phyloP scores from a whole-genome alignment of 163 green algal species.

The Prototheca wickerhamii region DNA sequence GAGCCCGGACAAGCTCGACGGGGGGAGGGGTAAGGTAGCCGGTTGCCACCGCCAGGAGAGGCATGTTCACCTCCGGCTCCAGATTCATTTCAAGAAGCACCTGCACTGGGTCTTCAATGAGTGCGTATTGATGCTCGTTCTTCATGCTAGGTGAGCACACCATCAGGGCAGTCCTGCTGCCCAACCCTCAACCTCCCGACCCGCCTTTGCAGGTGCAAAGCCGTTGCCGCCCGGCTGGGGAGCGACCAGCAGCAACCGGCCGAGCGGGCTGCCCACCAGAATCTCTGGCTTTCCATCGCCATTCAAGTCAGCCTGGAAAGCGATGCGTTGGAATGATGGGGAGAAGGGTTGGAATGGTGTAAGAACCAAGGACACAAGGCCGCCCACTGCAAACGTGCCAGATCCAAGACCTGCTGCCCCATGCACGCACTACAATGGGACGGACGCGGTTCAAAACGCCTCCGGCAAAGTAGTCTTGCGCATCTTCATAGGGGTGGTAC shows the following conservation, averaged over 20 bases:
- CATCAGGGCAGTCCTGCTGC: too few species aligned
- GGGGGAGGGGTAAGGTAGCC: conserved; percentile 68
- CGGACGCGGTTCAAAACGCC: neutral
- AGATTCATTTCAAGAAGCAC: conserved; percentile 12
- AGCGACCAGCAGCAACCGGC: conserved; percentile 54
- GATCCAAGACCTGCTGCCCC: neutral
- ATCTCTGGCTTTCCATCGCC: conserved; percentile 78
- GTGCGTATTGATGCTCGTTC: too few species aligned
- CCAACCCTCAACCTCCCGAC: conserved; percentile 16
- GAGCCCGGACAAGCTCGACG: conserved; percentile 49
- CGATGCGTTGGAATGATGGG: too few species aligned
- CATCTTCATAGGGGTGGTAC: conserved; percentile 33
- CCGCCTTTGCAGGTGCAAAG: conserved; percentile 56
- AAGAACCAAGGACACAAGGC: too few species aligned
- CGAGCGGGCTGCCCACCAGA: conserved; percentile 52
- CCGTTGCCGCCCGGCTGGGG: conserved; percentile 47
- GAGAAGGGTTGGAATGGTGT: neutral
- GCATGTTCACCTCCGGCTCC: conserved; percentile 5
- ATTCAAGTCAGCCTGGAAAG: conserved; percentile 73
- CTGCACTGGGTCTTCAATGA: too few species aligned
- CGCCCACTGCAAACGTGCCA: neutral
- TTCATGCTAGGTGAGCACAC: too few species aligned
- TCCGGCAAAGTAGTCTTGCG: neutral
- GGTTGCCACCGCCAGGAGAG: conserved; percentile 62
- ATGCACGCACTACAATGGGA: neutral